Evolutionary conservation across 345 rosid genomes (phyloP).

Genomic region (Abelmoschus esculentus): DNA sequence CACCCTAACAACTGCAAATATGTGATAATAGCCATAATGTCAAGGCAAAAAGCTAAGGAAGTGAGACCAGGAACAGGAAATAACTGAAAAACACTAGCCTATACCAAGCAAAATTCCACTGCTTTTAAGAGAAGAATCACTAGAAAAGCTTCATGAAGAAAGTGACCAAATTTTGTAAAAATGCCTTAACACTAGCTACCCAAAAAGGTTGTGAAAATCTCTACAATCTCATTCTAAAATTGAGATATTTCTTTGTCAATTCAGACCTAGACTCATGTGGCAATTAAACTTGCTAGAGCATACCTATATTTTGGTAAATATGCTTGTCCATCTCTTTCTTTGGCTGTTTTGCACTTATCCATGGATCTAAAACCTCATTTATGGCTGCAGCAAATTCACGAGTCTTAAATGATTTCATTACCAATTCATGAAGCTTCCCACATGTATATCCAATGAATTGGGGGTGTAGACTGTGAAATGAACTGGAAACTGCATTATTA

Average conservation of each 20-base stretch:
- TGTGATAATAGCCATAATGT: conserved; percentile 6
- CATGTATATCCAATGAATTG: conserved; percentile 90
- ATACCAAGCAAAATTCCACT: neutral
- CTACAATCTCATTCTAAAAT: neutral
- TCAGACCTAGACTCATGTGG: neutral
- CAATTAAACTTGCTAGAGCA: conserved; percentile 8
- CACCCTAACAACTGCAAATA: neutral
- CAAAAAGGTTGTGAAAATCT: conserved; percentile 1
- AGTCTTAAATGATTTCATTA: conserved; percentile 91
- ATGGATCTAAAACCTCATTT: conserved; percentile 94
- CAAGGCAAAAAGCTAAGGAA: neutral
- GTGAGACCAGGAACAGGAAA: neutral
- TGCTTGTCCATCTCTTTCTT: conserved; percentile 77
- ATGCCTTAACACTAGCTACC: neutral
- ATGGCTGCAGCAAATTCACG: conserved; percentile 94
- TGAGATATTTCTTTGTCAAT: neutral
- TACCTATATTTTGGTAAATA: conserved; percentile 78
- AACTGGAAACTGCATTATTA: conserved; percentile 22
- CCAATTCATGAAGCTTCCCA: conserved; percentile 90
- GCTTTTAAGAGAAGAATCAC: neutral
- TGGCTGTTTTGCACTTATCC: conserved; percentile 92
- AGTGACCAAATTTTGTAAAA: neutral
- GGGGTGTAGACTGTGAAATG: conserved; percentile 68
- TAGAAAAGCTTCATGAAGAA: neutral
- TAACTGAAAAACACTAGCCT: neutral